Base-by-base conservation (phyloP, 306 rosid genomes). In the Vigna unguiculata region DNA sequence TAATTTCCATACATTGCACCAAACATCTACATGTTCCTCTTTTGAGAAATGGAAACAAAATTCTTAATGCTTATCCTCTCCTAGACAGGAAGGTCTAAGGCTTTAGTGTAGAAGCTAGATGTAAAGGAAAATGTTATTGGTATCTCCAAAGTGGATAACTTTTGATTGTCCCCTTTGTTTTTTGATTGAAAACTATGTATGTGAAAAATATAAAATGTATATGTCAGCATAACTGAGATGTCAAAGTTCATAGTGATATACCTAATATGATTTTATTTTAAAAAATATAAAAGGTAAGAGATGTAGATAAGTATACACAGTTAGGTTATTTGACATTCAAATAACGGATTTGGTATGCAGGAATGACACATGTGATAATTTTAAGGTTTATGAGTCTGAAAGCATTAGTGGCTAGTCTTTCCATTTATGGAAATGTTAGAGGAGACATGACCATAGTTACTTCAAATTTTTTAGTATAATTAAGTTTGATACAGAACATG, bases 21-120 rank as follows among this genome's bases (percentile, higher is more conserved):
- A 54, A 54, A 54, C 47, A 24, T 61, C 47, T 17, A n/a, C 28
- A 63, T 11, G 24, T 17, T 63, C 69, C n/a, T 36, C 69, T 63
- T 62, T 36, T 4, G 28, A 63, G 49, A 32, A 19, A 10, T 19
- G 10, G 9, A 63, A 2, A 17, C n/a, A 17, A 9, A 36, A 19
- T 63, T 36, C 28, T 2, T n/a, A 36, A 62, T 62, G 15, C 22
- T 16, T 9, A 32, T 32, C n/a, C 22, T 60, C 45, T 32, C 43
- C 13, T 7, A 32, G 21, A 30, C 15, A 17, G 62, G 19, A 58
- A 58, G 63, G 38, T 13, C 41, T 24, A 14, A 14, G 65, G 41
- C 41, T 25, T 28, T 28, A 60, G 13, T 15, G 20, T 58, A 25
- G 17, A 59, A 59, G 15, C 22, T 28, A 25, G 5, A 28, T 28